Percentiles rank a stretch among this genome's conserved stretches.
Evolutionary conservation across 1,284 basidiomycete species (phyloP).

Genomic region (Schizophyllum amplum): DNA sequence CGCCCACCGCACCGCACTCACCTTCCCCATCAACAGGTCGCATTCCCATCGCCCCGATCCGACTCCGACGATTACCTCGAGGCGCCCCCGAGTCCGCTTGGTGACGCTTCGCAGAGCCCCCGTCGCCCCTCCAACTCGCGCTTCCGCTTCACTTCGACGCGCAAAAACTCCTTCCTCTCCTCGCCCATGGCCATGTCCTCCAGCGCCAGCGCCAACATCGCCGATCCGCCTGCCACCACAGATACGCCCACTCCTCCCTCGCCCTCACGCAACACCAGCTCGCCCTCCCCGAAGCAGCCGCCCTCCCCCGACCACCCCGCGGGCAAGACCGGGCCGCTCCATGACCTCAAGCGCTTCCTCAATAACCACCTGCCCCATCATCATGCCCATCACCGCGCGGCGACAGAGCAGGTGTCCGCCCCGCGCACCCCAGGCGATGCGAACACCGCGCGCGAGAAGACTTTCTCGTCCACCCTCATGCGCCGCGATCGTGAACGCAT

Average conservation of each 20-base stretch:
- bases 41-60: background rate
- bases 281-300: slow-evolving; percentile 12
- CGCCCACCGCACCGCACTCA: background rate
- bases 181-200: slow-evolving; percentile 4
- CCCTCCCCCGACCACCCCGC: slow-evolving; percentile 26
- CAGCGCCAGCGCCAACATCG: background rate
- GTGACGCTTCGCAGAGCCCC: background rate
- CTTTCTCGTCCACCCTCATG: slow-evolving; percentile 3
- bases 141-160: background rate
- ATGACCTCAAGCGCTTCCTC: slow-evolving; percentile 88
- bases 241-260: slow-evolving; percentile 9
- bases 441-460: background rate
- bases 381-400: slow-evolving; percentile 13
- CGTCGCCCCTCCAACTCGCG: background rate
- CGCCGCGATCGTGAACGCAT: background rate
- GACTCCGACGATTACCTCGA: background rate
- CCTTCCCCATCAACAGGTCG: background rate
- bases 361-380: slow-evolving; percentile 77
- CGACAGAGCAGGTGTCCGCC: slow-evolving; percentile 9
- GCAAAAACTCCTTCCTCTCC: slow-evolving; percentile 1
- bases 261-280: slow-evolving; percentile 9
- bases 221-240: slow-evolving; percentile 6
- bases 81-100: background rate
- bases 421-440: slow-evolving; percentile 13
- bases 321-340: slow-evolving; percentile 49